Conservation (phyloP, 2,329 filamentous ascomycete species). For the Escovopsis sp. region DNA sequence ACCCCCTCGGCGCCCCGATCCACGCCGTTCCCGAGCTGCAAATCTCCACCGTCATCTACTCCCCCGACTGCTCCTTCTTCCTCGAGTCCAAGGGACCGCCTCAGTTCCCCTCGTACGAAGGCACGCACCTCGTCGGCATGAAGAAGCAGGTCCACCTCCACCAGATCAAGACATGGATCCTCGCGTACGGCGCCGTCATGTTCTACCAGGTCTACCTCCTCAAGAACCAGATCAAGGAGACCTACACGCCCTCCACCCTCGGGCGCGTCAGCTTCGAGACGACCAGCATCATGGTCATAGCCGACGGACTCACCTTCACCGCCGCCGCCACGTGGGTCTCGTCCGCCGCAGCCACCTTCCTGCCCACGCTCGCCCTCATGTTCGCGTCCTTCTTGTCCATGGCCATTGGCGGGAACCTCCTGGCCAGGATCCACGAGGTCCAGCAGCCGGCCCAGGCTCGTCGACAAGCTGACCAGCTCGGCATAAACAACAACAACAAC, state of each 20-base stretch:
- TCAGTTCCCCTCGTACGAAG: constrained; percentile 33
- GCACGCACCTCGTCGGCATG: constrained; percentile 41
- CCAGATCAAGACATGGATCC: constrained; percentile 43
- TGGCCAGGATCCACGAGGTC: constrained; percentile 44
- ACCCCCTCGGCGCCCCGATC: constrained; percentile 44
- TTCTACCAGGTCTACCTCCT: constrained; percentile 47
- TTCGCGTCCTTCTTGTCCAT: constrained; percentile 39
- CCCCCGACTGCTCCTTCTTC: constrained; percentile 53
- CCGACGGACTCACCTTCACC: constrained; percentile 45
- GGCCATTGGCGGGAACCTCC: constrained; percentile 41
- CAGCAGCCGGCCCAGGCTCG: constrained; percentile 39
- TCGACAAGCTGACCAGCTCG: constrained; percentile 19
- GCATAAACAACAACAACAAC: constrained; percentile 10
- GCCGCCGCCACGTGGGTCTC: constrained; percentile 41
- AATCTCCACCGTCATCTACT: constrained; percentile 50
- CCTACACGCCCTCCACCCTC: constrained; percentile 52
- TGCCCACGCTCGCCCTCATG: constrained; percentile 41
- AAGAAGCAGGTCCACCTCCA: constrained; percentile 46
- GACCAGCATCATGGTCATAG: constrained; percentile 44
- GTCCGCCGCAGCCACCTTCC: constrained; percentile 38
- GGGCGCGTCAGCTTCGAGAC: constrained; percentile 52
- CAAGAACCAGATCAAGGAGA: constrained; percentile 50
- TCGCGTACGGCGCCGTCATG: constrained; percentile 40
- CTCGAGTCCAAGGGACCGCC: constrained; percentile 51
- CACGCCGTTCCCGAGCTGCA: constrained; percentile 39